Evolutionary conservation across 176 grass and related monocot species (phyloP).

Genomic region (Cymbopogon citratus): DNA sequence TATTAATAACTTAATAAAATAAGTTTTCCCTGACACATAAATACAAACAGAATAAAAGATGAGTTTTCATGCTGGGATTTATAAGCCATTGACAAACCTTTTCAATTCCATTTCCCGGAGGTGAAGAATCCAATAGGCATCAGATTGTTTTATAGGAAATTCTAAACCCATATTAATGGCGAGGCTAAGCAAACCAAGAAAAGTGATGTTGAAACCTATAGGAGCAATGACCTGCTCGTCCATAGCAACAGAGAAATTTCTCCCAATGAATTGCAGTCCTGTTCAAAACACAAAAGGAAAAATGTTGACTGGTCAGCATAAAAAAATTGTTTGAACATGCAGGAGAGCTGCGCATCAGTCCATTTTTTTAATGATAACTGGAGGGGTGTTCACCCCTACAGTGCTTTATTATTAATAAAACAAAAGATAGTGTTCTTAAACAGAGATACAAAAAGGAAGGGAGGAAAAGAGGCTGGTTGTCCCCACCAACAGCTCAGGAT

Average conservation of each 20-base stretch:
- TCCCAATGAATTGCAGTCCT: conserved; percentile 58
- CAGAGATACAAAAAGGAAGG: too few species aligned
- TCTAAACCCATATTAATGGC: conserved; percentile 51
- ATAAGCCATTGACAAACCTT: conserved; percentile 34
- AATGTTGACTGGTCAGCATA: too few species aligned
- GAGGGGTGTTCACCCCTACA: too few species aligned
- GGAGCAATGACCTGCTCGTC: conserved; percentile 38
- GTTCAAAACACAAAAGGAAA: background rate
- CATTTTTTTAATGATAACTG: too few species aligned
- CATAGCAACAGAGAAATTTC: conserved; percentile 45
- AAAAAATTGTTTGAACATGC: too few species aligned
- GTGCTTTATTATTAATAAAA: too few species aligned
- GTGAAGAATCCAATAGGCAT: conserved; percentile 22
- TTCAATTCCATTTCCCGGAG: conserved; percentile 44
- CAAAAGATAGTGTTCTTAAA: too few species aligned
- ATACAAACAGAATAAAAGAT: background rate
- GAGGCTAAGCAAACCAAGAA: conserved; percentile 52
- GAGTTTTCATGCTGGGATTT: background rate
- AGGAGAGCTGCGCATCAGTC: too few species aligned
- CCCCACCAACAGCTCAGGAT: too few species aligned
- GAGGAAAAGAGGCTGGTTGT: too few species aligned
- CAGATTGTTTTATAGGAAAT: conserved; percentile 30
- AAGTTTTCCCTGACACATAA: background rate
- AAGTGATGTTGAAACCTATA: conserved; percentile 69
- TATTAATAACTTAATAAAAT: background rate